These are phyloP conservation scores for Yamadazyma trypodendri DNA, from an alignment of 1,139 yeast species.

Conservation along the genomic window DNA sequence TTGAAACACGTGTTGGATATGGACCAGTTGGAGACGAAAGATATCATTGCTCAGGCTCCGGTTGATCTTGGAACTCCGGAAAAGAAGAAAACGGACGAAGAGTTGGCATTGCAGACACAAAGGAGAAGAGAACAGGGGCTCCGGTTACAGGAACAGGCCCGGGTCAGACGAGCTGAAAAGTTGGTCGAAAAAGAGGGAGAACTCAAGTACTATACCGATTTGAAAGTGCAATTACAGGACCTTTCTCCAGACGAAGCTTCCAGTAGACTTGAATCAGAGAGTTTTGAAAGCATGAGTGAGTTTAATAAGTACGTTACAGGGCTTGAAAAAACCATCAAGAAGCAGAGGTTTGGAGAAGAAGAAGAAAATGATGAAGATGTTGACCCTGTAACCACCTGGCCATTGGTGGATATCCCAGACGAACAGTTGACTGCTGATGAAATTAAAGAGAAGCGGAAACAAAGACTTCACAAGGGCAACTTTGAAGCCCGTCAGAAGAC, in stretches of 20 bases:
- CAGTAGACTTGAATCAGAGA: constrained; percentile 62
- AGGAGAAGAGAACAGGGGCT: constrained; percentile 84
- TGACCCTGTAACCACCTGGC: constrained; percentile 62
- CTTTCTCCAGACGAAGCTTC: constrained; percentile 44
- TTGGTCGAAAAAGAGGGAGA: constrained; percentile 80
- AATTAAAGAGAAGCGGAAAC: constrained; percentile 83
- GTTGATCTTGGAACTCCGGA: constrained; percentile 46
- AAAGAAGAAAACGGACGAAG: constrained; percentile 76
- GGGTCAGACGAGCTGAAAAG: constrained; percentile 76
- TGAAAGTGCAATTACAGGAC: constrained; percentile 52
- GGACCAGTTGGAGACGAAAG: constrained; percentile 62
- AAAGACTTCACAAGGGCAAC: constrained; percentile 78
- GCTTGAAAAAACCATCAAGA: constrained; percentile 66
- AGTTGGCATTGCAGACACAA: constrained; percentile 71
- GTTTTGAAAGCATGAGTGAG: constrained; percentile 73
- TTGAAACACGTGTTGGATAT: constrained; percentile 55
- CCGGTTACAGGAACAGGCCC: constrained; percentile 91
- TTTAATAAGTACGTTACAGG: constrained; percentile 66
- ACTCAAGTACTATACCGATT: constrained; percentile 61
- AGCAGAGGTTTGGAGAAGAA: constrained; percentile 40
- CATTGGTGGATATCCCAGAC: constrained; percentile 80
- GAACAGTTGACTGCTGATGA: constrained; percentile 78
- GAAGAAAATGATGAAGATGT: constrained; percentile 42
- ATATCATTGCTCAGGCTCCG: constrained; percentile 82
- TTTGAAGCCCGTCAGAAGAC: constrained; percentile 86